Percentiles rank a stretch among this genome's conserved stretches.
phyloP scores from a whole-genome alignment of 192 early-diverging fungal genomes.

The Neocallimastix lanati region DNA sequence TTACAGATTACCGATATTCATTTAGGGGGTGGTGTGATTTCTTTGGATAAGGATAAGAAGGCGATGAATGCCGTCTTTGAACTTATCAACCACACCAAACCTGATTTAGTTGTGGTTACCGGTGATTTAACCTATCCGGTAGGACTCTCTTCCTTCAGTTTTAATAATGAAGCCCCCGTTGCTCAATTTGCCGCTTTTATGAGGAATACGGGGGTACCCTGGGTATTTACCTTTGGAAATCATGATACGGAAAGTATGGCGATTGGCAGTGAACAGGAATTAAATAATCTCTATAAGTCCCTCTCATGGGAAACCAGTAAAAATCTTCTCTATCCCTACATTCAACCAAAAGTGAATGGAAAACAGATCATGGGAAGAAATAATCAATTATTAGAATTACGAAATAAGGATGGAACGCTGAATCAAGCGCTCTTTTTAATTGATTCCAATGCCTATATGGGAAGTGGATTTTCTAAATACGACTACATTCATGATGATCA shows the following conservation, averaged over 20 bases:
- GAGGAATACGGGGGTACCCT: neutral
- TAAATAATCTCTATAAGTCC: neutral
- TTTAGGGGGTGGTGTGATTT: neutral
- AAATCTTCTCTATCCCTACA: neutral
- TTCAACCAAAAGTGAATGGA: neutral
- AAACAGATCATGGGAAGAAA: neutral
- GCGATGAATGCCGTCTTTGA: neutral
- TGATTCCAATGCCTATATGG: neutral
- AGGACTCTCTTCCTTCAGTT: neutral
- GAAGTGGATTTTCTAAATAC: neutral
- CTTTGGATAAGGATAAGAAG: neutral
- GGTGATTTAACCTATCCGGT: neutral
- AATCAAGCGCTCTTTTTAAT: neutral
- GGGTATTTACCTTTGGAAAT: neutral
- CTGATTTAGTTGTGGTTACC: neutral
- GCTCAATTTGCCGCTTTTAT: neutral
- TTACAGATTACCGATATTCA: neutral
- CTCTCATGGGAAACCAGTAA: neutral
- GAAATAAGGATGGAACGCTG: neutral
- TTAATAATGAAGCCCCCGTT: neutral
- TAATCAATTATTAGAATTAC: neutral
- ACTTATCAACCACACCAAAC: neutral
- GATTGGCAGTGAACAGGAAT: neutral
- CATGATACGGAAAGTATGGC: neutral
- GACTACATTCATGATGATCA: neutral